These are phyloP conservation scores for Russula emetica DNA, from an alignment of 768 basidiomycete genomes.

Conservation along the genomic window DNA sequence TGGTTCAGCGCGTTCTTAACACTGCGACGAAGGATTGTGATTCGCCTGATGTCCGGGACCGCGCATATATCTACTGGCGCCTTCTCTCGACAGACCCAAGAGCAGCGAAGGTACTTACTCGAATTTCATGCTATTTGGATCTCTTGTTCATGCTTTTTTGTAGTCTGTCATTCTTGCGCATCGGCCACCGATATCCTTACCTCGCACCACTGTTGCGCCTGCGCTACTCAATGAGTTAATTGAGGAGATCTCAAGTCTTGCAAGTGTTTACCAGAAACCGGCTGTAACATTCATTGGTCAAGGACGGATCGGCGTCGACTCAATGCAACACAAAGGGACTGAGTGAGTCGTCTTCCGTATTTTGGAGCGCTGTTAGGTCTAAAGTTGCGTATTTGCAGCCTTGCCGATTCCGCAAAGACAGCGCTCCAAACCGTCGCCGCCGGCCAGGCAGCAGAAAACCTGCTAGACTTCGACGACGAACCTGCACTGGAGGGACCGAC, in stretches of 20 bases:
- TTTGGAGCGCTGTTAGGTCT: slow-evolving; percentile 4
- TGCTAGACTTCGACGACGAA: slow-evolving; percentile 88
- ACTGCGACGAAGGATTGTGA: slow-evolving; percentile 98
- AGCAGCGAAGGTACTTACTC: slow-evolving; percentile 73
- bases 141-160: neutral
- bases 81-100: slow-evolving; percentile 90
- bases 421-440: slow-evolving; percentile 88
- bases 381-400: slow-evolving; percentile 33
- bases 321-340: slow-evolving; percentile 57
- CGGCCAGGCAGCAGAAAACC: slow-evolving; percentile 91
- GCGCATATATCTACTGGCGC: slow-evolving; percentile 98
- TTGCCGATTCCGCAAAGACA: slow-evolving; percentile 67
- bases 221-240: slow-evolving; percentile 88
- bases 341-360: slow-evolving; percentile 45
- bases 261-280: slow-evolving; percentile 97
- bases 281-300: slow-evolving; percentile 92
- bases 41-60: slow-evolving; percentile 91
- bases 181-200: slow-evolving; percentile 90
- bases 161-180: slow-evolving; percentile 85
- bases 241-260: slow-evolving; percentile 81
- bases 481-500: slow-evolving; percentile 60
- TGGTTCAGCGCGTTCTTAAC: slow-evolving; percentile 88
- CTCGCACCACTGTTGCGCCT: slow-evolving; percentile 84
- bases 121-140: neutral
- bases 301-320: slow-evolving; percentile 81